Percentiles rank a stretch among this genome's conserved stretches.
These are phyloP conservation scores for Melampsora larici-populina DNA, from an alignment of 1,284 basidiomycete genomes.

Conservation along the genomic window DNA sequence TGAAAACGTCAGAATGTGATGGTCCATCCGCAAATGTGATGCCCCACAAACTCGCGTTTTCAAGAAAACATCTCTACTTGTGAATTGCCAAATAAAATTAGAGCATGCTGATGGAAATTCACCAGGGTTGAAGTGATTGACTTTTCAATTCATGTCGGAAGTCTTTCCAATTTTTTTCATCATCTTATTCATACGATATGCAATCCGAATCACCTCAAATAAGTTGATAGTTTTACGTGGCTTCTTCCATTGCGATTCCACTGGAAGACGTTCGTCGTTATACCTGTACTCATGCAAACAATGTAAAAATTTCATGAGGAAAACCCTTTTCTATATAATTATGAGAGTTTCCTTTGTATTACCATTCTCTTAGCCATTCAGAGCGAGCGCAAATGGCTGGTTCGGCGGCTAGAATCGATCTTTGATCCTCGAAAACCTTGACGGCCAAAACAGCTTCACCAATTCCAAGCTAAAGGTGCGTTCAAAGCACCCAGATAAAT, in stretches of 20 bases:
- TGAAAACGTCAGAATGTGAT: no score
- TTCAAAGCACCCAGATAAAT: neutral
- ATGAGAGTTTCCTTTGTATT: neutral
- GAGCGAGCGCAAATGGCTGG: constrained; percentile 11
- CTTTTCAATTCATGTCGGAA: no score
- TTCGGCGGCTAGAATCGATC: neutral
- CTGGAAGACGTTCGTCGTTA: constrained; percentile 32
- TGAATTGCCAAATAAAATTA: no score
- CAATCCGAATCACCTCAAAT: neutral
- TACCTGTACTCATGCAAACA: constrained; percentile 6
- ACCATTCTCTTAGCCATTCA: constrained; percentile 34
- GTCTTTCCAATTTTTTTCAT: neutral
- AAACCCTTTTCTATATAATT: neutral
- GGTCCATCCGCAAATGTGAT: no score
- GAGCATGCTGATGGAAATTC: no score
- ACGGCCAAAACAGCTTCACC: constrained; percentile 31
- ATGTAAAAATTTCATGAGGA: neutral
- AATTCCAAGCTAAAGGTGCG: constrained; percentile 8
- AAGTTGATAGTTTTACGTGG: constrained; percentile 4
- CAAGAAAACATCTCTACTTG: no score
- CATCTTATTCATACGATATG: neutral
- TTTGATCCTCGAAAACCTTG: constrained; percentile 19
- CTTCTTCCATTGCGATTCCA: constrained; percentile 36
- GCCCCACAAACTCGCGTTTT: no score
- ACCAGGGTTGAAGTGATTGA: no score